A percentile compares a stretch with the other conserved stretches of the same genome.
These are phyloP conservation scores for Hanseniaspora pseudoguilliermondii DNA, from an alignment of 805 yeast genomes.

Conservation along the genomic window DNA sequence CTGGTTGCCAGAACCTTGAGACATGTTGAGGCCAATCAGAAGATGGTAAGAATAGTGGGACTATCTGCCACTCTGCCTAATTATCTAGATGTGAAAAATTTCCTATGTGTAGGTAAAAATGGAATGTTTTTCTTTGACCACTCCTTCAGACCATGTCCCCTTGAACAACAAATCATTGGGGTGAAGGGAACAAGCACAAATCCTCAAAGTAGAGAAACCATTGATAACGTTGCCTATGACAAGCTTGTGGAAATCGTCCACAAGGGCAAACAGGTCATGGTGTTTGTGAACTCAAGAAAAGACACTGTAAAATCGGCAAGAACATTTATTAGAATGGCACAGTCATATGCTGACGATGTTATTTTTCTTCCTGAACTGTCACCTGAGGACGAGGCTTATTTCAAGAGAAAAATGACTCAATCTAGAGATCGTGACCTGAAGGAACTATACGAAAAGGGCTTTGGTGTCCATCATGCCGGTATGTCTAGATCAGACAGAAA, in stretches of 20 bases:
- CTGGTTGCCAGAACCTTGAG: conserved; percentile 86
- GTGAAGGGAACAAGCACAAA: conserved; percentile 78
- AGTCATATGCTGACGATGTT: conserved; percentile 39
- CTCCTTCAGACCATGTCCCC: conserved; percentile 85
- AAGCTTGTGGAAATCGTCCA: conserved; percentile 55
- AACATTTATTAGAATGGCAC: conserved; percentile 56
- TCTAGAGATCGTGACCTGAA: conserved; percentile 66
- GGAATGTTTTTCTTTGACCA: conserved; percentile 94
- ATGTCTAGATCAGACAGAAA: conserved; percentile 85
- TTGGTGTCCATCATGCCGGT: conserved; percentile 96
- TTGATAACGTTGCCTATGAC: conserved; percentile 66
- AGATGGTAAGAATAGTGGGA: conserved; percentile 88
- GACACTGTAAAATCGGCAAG: conserved; percentile 80
- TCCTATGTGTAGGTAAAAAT: conserved; percentile 76
- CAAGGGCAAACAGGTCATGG: conserved; percentile 82
- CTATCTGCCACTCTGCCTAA: conserved; percentile 89
- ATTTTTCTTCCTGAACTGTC: conserved; percentile 28
- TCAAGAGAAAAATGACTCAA: conserved; percentile 60
- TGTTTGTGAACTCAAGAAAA: conserved; percentile 89
- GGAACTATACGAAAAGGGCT: conserved; percentile 68
- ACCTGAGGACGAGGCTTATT: conserved; percentile 10
- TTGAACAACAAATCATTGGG: conserved; percentile 77
- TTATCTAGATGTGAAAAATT: conserved; percentile 86
- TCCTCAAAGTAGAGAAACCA: conserved; percentile 49
- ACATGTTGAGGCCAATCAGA: conserved; percentile 88